Evolutionary conservation across 2,329 filamentous ascomycete genomes (phyloP), one percentile per base, ranked within the genome.

Genomic region (Fusarium siculi): DNA sequence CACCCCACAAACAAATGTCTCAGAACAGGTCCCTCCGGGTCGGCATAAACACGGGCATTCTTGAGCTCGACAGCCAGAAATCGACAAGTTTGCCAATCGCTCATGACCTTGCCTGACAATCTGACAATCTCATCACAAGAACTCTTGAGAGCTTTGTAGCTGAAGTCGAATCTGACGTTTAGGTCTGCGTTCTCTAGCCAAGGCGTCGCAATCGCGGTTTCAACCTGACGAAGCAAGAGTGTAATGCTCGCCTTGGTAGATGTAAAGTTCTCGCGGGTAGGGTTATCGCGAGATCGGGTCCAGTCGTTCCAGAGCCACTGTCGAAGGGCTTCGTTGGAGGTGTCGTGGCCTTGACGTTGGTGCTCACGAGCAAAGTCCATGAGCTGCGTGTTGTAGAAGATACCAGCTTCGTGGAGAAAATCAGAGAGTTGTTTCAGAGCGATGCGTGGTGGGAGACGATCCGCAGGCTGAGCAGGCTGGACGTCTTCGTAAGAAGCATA

Each of bases 381-480:
- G 46, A 74, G 67, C 18, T 72, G 67, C 11, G 39, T 44, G 11
- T 39, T 44, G 56, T 72, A 74, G 36, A 74, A 74, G 23, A 55
- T 10, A 6, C 21, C 23, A 25, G 63, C 53, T 23, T 65, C 56
- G 19, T 64, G n/a, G 18, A 74, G 58, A 18, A 50, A 55, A 56
- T 74, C 70, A 9, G 68, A 63, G 23, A 74, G 68, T 56, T 72
- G 67, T 15, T 68, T 65, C 25, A 74, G 54, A 14, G 70, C 71
- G 28, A 74, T 58, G 15, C 67, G 72, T n/a, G 68, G 70, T n/a
- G 67, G 72, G n/a, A 74, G 70, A 9, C 43, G 49, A 25, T 56
- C 56, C 36, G 10, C 34, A 40, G 65, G 55, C 32, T 44, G 63
- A n/a, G 43, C 21, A 16, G 34, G 25, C 14, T 57, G 59, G 25